phyloP scores from a whole-genome alignment of 2,329 filamentous ascomycete species.

The Chrysoporthe deuterocubensis region DNA sequence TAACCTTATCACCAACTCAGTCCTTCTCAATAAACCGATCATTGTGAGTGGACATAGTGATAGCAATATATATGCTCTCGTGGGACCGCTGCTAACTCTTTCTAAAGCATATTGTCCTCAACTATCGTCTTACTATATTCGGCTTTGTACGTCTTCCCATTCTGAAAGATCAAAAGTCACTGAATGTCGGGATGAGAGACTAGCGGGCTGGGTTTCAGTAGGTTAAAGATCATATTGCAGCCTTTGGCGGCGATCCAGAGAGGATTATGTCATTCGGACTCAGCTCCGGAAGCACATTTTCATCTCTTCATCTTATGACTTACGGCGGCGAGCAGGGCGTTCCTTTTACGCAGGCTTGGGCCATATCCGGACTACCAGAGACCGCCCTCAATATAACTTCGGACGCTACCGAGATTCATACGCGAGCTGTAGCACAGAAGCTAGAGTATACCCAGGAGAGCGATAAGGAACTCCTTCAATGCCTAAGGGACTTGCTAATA shows the following conservation, averaged over 20 bases:
- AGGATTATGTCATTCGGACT: constrained; percentile 33
- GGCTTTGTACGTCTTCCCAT: constrained; percentile 36
- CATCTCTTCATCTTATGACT: constrained; percentile 35
- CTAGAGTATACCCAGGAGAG: constrained; percentile 29
- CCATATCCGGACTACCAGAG: constrained; percentile 41
- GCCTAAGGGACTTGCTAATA: constrained; percentile 33
- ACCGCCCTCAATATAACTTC: constrained; percentile 38
- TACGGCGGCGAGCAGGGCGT: constrained; percentile 38
- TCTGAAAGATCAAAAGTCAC: constrained; percentile 35
- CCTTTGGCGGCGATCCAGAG: constrained; percentile 36
- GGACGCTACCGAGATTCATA: constrained; percentile 37
- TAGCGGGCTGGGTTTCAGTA: constrained; percentile 35
- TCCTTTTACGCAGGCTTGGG: constrained; percentile 39
- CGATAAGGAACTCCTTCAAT: constrained; percentile 31
- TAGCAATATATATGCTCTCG: no score
- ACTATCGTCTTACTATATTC: constrained; percentile 39
- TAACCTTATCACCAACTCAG: constrained; percentile 31
- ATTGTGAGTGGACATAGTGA: constrained; percentile 21
- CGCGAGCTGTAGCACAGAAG: constrained; percentile 32
- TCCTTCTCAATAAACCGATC: constrained; percentile 32
- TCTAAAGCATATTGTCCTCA: constrained; percentile 23
- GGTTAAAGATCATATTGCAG: constrained; percentile 36
- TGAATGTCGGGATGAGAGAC: constrained; percentile 36
- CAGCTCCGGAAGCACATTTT: constrained; percentile 33
- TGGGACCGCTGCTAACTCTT: no score